These are phyloP conservation scores for Candida xiaguanensis DNA, from an alignment of 805 yeast species.

Conservation along the genomic window DNA sequence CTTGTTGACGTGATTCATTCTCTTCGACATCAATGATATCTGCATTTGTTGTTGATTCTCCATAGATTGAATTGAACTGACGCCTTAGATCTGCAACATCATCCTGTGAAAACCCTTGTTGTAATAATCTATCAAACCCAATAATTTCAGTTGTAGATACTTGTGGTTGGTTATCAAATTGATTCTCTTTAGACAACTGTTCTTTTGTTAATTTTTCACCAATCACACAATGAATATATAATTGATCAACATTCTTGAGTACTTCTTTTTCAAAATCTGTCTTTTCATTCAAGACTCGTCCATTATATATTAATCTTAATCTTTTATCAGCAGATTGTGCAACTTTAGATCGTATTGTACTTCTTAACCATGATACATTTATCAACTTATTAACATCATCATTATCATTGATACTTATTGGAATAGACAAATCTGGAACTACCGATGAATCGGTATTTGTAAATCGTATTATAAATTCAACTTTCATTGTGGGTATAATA, in stretches of 20 bases:
- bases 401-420: slow-evolving; percentile 22
- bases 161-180: slow-evolving; percentile 51
- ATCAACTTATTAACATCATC: slow-evolving; percentile 31
- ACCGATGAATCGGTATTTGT: slow-evolving; percentile 22
- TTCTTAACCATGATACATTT: slow-evolving; percentile 28
- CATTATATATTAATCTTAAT: slow-evolving; percentile 65
- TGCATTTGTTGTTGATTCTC: neutral
- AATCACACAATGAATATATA: slow-evolving; percentile 77
- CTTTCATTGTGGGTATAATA: slow-evolving; percentile 17
- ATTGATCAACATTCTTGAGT: slow-evolving; percentile 25
- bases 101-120: slow-evolving; percentile 78
- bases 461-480: slow-evolving; percentile 25
- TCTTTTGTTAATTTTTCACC: slow-evolving; percentile 59
- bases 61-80: slow-evolving; percentile 68
- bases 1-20: slow-evolving; percentile 35
- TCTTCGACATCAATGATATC: slow-evolving; percentile 38
- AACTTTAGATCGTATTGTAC: slow-evolving; percentile 24
- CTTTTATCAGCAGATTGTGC: slow-evolving; percentile 37
- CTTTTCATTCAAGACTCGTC: slow-evolving; percentile 56
- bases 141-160: slow-evolving; percentile 63
- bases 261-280: slow-evolving; percentile 55
- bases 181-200: slow-evolving; percentile 59
- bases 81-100: slow-evolving; percentile 69
- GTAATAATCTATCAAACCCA: slow-evolving; percentile 81
- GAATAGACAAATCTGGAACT: slow-evolving; percentile 25